Conservation (phyloP, 75 land plant species). For the Ceratopteris richardii region DNA sequence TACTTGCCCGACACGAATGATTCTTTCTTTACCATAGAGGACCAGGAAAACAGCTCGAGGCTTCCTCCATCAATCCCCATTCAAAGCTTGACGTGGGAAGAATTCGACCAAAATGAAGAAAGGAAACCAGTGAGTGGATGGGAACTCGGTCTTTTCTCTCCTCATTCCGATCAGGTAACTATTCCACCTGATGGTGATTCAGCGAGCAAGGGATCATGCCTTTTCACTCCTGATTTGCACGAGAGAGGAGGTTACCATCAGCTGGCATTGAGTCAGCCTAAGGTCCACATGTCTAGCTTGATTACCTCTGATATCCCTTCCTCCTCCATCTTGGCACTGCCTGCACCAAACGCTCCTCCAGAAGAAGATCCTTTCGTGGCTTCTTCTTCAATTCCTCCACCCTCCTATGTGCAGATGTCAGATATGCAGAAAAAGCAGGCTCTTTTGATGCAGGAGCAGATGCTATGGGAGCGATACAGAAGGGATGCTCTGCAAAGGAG, state of each 20-base stretch:
- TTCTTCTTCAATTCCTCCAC: constrained; percentile 64
- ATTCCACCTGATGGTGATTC: no score
- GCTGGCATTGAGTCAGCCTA: constrained; percentile 7
- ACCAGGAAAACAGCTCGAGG: no score
- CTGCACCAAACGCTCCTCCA: constrained; percentile 55
- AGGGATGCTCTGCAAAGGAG: constrained; percentile 77
- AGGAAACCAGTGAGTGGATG: no score
- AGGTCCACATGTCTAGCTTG: constrained; percentile 83
- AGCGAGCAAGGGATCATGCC: no score
- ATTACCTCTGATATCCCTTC: constrained; percentile 37
- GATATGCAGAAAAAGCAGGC: constrained; percentile 82
- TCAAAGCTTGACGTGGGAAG: no score
- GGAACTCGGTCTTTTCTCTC: not conserved
- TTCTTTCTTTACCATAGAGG: no score
- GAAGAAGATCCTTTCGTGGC: constrained; percentile 81
- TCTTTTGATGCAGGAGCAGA: constrained; percentile 70
- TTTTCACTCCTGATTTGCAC: constrained; percentile 20
- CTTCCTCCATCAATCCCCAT: no score
- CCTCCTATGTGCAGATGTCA: constrained; percentile 82
- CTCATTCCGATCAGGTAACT: constrained; percentile 32
- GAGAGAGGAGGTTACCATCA: not conserved
- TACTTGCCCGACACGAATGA: no score
- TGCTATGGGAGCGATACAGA: constrained; percentile 73
- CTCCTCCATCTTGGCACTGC: constrained; percentile 55
- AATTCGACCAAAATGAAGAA: no score